phyloP scores from a whole-genome alignment of 108 stramenopile species.

The Schizochytrium sp. region DNA sequence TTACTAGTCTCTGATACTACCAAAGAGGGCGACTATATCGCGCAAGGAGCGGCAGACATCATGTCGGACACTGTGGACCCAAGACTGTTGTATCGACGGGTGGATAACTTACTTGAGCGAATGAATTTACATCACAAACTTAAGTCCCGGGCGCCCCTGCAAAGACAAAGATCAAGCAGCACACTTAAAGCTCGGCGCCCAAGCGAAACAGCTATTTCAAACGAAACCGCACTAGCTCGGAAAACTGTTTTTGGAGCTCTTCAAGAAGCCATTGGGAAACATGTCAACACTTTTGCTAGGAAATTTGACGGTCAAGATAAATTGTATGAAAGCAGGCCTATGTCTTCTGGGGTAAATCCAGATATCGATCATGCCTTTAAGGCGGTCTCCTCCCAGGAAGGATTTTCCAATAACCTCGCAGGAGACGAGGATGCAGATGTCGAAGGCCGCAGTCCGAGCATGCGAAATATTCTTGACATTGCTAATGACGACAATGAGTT shows the following conservation, averaged over 20 bases:
- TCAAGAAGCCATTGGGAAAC: no score
- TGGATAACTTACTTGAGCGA: not conserved
- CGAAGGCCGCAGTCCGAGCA: not conserved
- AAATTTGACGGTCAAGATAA: no score
- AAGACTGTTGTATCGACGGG: not conserved
- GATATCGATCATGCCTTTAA: no score
- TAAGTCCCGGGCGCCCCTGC: not conserved
- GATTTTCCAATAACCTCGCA: no score
- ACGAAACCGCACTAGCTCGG: not conserved
- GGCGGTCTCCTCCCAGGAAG: no score
- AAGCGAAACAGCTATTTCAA: not conserved
- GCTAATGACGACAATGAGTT: not conserved
- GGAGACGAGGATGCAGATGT: no score
- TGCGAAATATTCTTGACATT: constrained; percentile 3
- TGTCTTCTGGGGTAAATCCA: no score
- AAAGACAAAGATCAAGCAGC: not conserved
- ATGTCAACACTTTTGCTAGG: no score
- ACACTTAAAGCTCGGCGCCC: not conserved
- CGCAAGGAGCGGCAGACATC: constrained; percentile 8
- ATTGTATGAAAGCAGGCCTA: no score
- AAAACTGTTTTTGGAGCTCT: no score
- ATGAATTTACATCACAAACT: constrained; percentile 1
- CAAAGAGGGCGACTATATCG: not conserved
- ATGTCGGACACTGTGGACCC: not conserved
- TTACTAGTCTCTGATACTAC: not conserved